Evolutionary conservation across 139 green algal genomes (phyloP).

Genomic region (Edaphochlamys debaryana): DNA sequence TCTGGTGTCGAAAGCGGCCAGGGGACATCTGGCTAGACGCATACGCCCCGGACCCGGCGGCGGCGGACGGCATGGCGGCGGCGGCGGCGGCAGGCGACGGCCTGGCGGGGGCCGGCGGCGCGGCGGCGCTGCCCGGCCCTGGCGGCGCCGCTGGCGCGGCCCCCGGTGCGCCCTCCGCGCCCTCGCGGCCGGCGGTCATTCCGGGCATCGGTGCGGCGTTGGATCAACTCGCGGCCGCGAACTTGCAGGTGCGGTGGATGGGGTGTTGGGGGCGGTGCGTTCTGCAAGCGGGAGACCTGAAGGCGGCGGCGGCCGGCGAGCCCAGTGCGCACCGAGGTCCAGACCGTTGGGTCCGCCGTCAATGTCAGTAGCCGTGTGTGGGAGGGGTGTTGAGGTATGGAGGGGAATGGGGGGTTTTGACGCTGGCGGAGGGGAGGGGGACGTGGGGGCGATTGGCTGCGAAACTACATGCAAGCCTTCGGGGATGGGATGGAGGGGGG

Average conservation of each 20-base stretch:
- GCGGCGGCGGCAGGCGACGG: background rate
- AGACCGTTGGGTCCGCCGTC: too few species aligned
- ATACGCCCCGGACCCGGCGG: background rate
- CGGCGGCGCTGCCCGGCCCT: background rate
- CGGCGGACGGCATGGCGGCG: background rate
- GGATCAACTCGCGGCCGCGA: background rate
- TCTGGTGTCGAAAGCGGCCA: conserved; percentile 48
- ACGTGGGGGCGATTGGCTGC: too few species aligned
- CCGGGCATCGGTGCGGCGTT: conserved; percentile 25
- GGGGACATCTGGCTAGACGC: conserved; percentile 36
- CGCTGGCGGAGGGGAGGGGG: background rate
- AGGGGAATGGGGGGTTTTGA: too few species aligned
- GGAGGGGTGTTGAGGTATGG: background rate
- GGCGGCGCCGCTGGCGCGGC: background rate
- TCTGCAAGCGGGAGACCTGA: background rate
- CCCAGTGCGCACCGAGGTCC: too few species aligned
- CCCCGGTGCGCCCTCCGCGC: background rate
- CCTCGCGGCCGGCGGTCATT: background rate
- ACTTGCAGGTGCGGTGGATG: background rate
- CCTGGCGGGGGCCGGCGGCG: background rate
- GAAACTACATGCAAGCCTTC: too few species aligned
- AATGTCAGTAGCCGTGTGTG: too few species aligned
- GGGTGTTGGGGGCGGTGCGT: background rate
- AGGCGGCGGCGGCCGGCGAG: too few species aligned
- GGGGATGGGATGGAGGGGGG: too few species aligned